Evolutionary conservation across 1,139 yeast genomes (phyloP).

Genomic region (Suhomyces bolitotheri): DNA sequence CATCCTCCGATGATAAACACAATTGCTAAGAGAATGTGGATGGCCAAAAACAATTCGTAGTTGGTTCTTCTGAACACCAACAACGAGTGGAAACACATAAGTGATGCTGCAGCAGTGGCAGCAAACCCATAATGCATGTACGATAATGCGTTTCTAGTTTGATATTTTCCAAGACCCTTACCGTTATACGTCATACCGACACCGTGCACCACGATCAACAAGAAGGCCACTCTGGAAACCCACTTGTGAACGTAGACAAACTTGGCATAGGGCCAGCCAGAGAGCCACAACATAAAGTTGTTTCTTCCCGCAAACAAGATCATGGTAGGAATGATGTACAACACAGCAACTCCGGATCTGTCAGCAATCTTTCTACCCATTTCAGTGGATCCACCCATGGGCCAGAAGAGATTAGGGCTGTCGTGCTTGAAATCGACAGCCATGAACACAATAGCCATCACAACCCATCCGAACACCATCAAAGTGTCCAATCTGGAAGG

Average conservation of each 20-base stretch:
- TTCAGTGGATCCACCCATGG: slow-evolving; percentile 29
- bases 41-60: slow-evolving; percentile 63
- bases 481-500: slow-evolving; percentile 65
- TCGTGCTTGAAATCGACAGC: slow-evolving; percentile 43
- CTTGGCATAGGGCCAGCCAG: slow-evolving; percentile 66
- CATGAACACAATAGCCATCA: slow-evolving; percentile 44
- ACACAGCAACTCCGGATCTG: slow-evolving; percentile 55
- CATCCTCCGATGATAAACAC: slow-evolving; percentile 59
- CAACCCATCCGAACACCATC: slow-evolving; percentile 39
- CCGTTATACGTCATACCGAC: slow-evolving; percentile 47
- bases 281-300: slow-evolving; percentile 59
- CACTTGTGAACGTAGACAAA: slow-evolving; percentile 68
- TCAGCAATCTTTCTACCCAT: slow-evolving; percentile 59
- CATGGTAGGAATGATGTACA: slow-evolving; percentile 51
- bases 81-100: slow-evolving; percentile 50
- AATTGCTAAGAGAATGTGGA: slow-evolving; percentile 61
- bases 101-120: slow-evolving; percentile 38
- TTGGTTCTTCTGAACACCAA: slow-evolving; percentile 52
- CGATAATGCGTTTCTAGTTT: slow-evolving; percentile 34
- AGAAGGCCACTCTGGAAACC: slow-evolving; percentile 51
- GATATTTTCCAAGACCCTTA: slow-evolving; percentile 34
- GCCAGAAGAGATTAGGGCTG: slow-evolving; percentile 36
- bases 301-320: slow-evolving; percentile 66
- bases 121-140: slow-evolving; percentile 59
- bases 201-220: slow-evolving; percentile 47